Base-by-base conservation (phyloP, 768 basidiomycete species). In the Phylloporus scabripes region DNA sequence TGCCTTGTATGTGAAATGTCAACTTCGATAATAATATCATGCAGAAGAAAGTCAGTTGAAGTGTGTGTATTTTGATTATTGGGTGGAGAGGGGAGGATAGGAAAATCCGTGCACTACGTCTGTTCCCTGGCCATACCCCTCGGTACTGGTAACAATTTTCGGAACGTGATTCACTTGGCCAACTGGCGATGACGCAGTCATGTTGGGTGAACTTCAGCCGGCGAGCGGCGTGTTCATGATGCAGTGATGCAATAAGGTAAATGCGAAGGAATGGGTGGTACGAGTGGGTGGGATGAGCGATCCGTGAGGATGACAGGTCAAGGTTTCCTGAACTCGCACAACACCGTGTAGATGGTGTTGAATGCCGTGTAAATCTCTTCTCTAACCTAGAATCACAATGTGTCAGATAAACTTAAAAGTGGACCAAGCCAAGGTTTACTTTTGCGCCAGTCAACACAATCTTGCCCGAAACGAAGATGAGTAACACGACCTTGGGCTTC, bases 291-390 rank as follows among this genome's bases (percentile, higher is more conserved):
- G 12, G 7, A 36, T 17, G 20, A n/a, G 20, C 12, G 7, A 7
- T 34, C 29, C 14, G 4, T 15, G 6, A 15, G 33, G 31, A 4
- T 14, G 3, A 4, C 4, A 28, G 2, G 9, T 55, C 20, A 88
- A 40, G 89, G 90, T 72, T 92, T 94, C 69, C 88, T 80, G 78
- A 91, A 94, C 65, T 94, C 92, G 77, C 86, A 89, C 56, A 99
- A 70, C 75, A 98, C 95, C 51, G 95, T 95, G 71, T 99, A 99
- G 50, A 99, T 99, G 51, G 92, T 92, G 74, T 97, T 97, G 85
- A 99, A 99, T 21, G 96, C 96, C 31, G 92, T 92, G 67, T 99
- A 98, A 57, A 98, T 98, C 79, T 99, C 95, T 74, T 97, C 94
- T 72, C 96, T 80, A 72, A 97, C 87, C 92, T 95, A 69, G 63